A percentile compares a stretch with the other conserved stretches of the same genome.
Conservation (phyloP, 352 stramenopile genomes). For the Phytophthora constricta region DNA sequence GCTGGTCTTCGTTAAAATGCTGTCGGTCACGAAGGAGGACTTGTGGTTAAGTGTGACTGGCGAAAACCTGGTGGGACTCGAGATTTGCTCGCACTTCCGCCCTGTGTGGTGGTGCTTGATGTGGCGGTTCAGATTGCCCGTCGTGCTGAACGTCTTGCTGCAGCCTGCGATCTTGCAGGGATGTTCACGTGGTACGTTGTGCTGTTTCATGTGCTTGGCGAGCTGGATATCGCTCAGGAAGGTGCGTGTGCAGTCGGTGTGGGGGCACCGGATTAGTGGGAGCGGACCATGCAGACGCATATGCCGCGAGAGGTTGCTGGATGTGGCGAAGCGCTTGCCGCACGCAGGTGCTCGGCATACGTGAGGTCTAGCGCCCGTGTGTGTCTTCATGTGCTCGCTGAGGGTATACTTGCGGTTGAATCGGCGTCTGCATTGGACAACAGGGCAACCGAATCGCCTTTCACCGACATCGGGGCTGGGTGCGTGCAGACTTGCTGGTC, state of each 20-base stretch:
- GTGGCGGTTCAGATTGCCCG: constrained; percentile 65
- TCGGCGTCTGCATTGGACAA: constrained; percentile 25
- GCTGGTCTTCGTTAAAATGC: constrained; percentile 14
- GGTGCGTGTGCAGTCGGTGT: constrained; percentile 30
- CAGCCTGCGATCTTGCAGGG: constrained; percentile 37
- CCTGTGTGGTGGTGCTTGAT: constrained; percentile 39
- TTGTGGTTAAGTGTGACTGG: constrained; percentile 2
- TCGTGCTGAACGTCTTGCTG: constrained; percentile 67
- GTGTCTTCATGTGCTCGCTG: constrained; percentile 65
- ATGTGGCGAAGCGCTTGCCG: constrained; percentile 61
- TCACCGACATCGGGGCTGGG: constrained; percentile 5
- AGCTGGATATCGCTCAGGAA: constrained; percentile 54
- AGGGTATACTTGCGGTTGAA: constrained; percentile 69
- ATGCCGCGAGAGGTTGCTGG: constrained; percentile 65
- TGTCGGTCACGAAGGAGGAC: neutral
- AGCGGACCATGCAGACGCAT: constrained; percentile 54
- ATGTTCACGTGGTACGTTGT: constrained; percentile 37
- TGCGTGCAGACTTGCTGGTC: neutral
- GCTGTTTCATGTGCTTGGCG: constrained; percentile 54
- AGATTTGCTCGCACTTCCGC: constrained; percentile 21
- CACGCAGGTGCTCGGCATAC: constrained; percentile 45
- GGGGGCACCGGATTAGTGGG: constrained; percentile 40
- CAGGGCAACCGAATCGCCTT: constrained; percentile 34
- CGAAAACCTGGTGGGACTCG: neutral
- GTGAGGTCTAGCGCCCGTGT: constrained; percentile 62